phyloP scores from a whole-genome alignment of 371 early-diverging fungal genomes.

The Mucor velutinosus region DNA sequence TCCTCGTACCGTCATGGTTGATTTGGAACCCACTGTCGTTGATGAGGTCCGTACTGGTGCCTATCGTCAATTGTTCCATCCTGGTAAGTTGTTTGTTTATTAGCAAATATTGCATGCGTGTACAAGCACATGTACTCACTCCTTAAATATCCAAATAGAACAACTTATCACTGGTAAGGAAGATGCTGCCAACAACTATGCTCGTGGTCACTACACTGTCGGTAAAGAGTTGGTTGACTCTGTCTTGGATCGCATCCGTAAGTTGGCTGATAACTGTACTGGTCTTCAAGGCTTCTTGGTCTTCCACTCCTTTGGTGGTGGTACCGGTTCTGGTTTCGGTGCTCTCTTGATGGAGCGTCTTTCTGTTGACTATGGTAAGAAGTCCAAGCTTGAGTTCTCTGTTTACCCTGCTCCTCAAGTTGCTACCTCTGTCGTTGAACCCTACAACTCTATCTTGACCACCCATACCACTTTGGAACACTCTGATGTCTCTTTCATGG shows the following conservation, averaged over 20 bases:
- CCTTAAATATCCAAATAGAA: conserved; percentile 39
- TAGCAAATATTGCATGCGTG: conserved; percentile 42
- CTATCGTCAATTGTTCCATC: conserved; percentile 98
- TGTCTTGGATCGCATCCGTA: conserved; percentile 97
- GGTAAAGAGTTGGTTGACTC: conserved; percentile 98
- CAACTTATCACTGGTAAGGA: conserved; percentile 99
- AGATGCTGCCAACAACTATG: conserved; percentile 99
- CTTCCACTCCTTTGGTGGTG: conserved; percentile 99
- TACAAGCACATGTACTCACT: conserved; percentile 43
- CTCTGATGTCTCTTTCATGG: conserved; percentile 99
- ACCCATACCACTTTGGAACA: conserved; percentile 99
- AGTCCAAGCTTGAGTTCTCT: conserved; percentile 98
- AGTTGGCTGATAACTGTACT: conserved; percentile 97
- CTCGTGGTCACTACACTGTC: conserved; percentile 99
- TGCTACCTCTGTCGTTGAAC: conserved; percentile 98
- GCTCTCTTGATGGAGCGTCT: conserved; percentile 96
- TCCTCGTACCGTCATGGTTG: conserved; percentile 98
- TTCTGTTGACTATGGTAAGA: conserved; percentile 96
- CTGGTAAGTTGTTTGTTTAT: conserved; percentile 52
- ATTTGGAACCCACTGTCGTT: conserved; percentile 97
- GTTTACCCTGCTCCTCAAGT: conserved; percentile 99
- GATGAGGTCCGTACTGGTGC: conserved; percentile 96
- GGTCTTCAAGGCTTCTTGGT: conserved; percentile 97
- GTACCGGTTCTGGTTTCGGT: conserved; percentile 99
- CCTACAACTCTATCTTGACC: conserved; percentile 98